phyloP scores from a whole-genome alignment of 2,329 filamentous ascomycete species.

The Plectosphaerella plurivora region DNA sequence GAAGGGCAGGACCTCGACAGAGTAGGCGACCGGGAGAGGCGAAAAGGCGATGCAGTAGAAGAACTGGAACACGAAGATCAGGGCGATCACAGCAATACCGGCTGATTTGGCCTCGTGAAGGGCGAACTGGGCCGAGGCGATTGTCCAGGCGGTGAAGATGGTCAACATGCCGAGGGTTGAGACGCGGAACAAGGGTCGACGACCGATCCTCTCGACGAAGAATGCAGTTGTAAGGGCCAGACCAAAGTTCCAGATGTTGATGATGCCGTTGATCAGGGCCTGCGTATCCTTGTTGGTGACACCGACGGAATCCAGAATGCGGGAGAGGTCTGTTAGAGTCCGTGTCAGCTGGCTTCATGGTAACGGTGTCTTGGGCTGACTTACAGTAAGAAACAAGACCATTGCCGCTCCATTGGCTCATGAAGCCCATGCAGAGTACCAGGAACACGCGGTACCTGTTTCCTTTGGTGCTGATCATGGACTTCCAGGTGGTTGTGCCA shows the following conservation, averaged over 20 bases:
- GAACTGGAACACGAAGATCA: conserved; percentile 33
- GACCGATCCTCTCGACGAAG: conserved; percentile 21
- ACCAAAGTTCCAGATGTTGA: conserved; percentile 22
- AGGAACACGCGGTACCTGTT: conserved; percentile 30
- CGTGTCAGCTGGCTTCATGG: neutral
- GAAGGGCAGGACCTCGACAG: conserved; percentile 50
- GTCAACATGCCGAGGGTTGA: conserved; percentile 20
- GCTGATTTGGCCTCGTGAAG: conserved; percentile 20
- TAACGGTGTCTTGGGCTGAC: neutral
- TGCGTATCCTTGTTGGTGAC: conserved; percentile 19
- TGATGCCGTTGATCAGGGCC: conserved; percentile 20
- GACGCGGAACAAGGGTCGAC: conserved; percentile 18
- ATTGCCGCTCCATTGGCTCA: conserved; percentile 33
- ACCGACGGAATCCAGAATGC: conserved; percentile 14
- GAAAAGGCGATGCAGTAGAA: conserved; percentile 53
- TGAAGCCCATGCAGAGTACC: conserved; percentile 37
- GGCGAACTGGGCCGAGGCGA: conserved; percentile 25
- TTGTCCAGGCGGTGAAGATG: conserved; percentile 28
- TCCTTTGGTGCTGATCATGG: conserved; percentile 22
- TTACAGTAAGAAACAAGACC: conserved; percentile 24
- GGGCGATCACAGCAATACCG: conserved; percentile 25
- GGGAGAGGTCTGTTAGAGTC: conserved; percentile 4
- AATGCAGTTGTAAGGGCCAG: conserved; percentile 20
- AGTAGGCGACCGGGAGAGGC: conserved; percentile 43
- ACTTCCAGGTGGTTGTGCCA: conserved; percentile 20